These are phyloP conservation scores for Globisporangium irregulare DNA, from an alignment of 352 stramenopile genomes.

Conservation along the genomic window DNA sequence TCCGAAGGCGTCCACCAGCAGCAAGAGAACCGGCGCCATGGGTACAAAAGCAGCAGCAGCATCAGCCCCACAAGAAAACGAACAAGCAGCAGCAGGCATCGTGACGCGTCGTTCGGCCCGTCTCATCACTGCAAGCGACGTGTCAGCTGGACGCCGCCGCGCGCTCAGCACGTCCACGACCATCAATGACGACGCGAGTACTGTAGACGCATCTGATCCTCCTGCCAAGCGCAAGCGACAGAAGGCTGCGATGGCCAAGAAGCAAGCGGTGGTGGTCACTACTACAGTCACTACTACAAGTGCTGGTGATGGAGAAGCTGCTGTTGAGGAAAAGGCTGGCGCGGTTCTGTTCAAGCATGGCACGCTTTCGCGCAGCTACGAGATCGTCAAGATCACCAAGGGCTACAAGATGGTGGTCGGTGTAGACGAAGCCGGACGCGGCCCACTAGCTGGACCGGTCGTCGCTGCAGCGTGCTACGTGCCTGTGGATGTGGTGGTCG, in stretches of 20 bases:
- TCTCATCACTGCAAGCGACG: neutral
- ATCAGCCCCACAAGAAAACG: neutral
- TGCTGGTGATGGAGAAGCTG: neutral
- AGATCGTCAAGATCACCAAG: slow-evolving; percentile 42
- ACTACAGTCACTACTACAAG: neutral
- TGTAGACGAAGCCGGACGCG: slow-evolving; percentile 96
- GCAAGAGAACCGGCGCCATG: neutral
- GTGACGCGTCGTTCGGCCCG: slow-evolving; percentile 13
- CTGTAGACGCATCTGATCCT: neutral
- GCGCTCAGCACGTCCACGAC: neutral
- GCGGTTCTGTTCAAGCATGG: slow-evolving; percentile 37
- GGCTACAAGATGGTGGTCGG: slow-evolving; percentile 86
- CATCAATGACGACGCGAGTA: neutral
- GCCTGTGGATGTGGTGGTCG: slow-evolving; percentile 73
- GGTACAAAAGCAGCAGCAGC: neutral
- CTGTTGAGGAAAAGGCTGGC: neutral
- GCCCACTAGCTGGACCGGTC: slow-evolving; percentile 92
- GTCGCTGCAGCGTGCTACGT: slow-evolving; percentile 76
- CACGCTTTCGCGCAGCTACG: slow-evolving; percentile 57
- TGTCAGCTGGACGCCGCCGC: neutral
- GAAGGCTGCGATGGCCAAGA: neutral
- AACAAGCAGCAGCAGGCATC: neutral
- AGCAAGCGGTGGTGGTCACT: neutral
- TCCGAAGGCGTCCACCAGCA: neutral
- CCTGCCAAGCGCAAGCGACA: slow-evolving; percentile 10